Conservation (phyloP, 1,139 yeast genomes). For the Arxiozyma heterogenica region DNA sequence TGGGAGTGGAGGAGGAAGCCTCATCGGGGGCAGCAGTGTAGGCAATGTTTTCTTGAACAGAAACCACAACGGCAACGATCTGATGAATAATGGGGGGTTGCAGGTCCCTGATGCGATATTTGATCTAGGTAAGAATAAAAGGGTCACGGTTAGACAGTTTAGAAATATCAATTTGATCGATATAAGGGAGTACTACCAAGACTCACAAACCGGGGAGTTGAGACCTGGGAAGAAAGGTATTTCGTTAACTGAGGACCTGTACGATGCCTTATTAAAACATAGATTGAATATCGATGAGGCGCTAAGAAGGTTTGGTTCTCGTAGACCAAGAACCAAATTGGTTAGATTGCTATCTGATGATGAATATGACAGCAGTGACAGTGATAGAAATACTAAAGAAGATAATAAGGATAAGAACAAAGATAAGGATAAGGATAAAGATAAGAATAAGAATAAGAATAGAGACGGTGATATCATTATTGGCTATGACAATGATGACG, state of each 20-base stretch:
- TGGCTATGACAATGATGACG: slow-evolving; percentile 11
- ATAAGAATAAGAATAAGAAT: neutral
- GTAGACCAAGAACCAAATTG: slow-evolving; percentile 27
- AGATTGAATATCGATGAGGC: slow-evolving; percentile 55
- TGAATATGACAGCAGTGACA: slow-evolving; percentile 15
- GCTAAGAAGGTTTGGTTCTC: slow-evolving; percentile 39
- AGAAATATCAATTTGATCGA: slow-evolving; percentile 60
- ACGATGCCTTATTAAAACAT: slow-evolving; percentile 47
- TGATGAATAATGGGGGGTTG: slow-evolving; percentile 2
- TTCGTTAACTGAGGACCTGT: slow-evolving; percentile 61
- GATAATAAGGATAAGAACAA: slow-evolving; percentile 7
- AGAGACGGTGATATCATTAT: neutral
- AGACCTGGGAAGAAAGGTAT: slow-evolving; percentile 83
- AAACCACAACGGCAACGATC: neutral
- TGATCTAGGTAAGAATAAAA: slow-evolving; percentile 58
- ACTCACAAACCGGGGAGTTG: slow-evolving; percentile 48
- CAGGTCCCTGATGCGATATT: slow-evolving; percentile 26
- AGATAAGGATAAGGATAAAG: neutral
- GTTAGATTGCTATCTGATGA: slow-evolving; percentile 16
- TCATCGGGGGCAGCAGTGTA: neutral
- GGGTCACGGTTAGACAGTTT: slow-evolving; percentile 62
- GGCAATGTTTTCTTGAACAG: neutral
- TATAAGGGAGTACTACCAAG: slow-evolving; percentile 70
- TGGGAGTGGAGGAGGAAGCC: neutral
- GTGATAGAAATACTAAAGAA: slow-evolving; percentile 5